Conservation (phyloP, 805 yeast genomes). For the Yarrowia phangngaensis region DNA sequence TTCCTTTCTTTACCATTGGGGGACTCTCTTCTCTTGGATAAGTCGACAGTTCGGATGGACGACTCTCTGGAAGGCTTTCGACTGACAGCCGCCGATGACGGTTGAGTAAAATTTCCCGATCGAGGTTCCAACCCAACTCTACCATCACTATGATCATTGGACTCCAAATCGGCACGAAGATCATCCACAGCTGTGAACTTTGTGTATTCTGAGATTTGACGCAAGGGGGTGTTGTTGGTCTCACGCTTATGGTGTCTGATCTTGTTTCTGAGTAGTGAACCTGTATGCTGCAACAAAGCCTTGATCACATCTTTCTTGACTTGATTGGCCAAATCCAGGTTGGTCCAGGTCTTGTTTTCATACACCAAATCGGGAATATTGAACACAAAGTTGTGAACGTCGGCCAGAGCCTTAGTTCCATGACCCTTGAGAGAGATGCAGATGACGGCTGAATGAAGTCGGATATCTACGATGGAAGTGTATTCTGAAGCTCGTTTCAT, state of each 20-base stretch:
- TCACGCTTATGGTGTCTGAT: conserved; percentile 43
- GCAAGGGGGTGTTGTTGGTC: conserved; percentile 31
- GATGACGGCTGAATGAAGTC: conserved; percentile 49
- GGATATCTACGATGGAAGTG: conserved; percentile 61
- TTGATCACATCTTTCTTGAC: conserved; percentile 53
- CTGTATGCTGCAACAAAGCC: conserved; percentile 50
- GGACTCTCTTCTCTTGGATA: conserved; percentile 6
- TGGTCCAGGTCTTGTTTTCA: conserved; percentile 64
- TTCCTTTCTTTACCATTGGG: conserved; percentile 8
- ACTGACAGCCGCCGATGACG: conserved; percentile 27
- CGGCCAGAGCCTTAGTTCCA: conserved; percentile 63
- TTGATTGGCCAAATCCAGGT: conserved; percentile 59
- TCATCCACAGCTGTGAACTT: conserved; percentile 37
- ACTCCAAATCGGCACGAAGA: conserved; percentile 25
- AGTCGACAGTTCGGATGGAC: neutral
- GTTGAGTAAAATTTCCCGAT: conserved; percentile 20
- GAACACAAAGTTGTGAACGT: conserved; percentile 70
- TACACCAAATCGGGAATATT: conserved; percentile 59
- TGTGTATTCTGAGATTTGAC: conserved; percentile 40
- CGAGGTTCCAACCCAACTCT: conserved; percentile 11
- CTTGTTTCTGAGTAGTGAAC: conserved; percentile 75
- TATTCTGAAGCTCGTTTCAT: conserved; percentile 67
- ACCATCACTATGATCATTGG: conserved; percentile 3
- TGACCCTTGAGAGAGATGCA: conserved; percentile 74
- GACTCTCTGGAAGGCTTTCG: conserved; percentile 23